These are phyloP conservation scores for Plantago ovata DNA, from an alignment of 257 asterid genomes.

Conservation along the genomic window DNA sequence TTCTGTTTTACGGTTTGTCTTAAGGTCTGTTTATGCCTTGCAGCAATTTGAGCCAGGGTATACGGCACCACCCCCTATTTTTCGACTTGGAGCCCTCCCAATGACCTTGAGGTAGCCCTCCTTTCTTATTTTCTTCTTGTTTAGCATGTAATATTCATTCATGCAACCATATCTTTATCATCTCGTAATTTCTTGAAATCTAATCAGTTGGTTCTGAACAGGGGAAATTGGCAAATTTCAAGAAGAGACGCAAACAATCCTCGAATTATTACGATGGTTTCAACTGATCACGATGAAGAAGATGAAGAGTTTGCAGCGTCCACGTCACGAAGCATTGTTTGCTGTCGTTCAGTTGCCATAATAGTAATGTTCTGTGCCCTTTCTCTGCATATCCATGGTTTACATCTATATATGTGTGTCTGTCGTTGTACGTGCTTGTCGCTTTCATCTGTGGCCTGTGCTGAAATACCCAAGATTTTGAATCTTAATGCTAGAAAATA, in stretches of 20 bases:
- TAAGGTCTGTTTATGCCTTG: conserved; percentile 18
- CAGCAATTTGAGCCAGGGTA: conserved; percentile 93
- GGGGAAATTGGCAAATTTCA: conserved; percentile 93
- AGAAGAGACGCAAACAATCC: conserved; percentile 70
- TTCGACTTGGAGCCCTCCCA: conserved; percentile 73
- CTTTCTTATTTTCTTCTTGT: background rate
- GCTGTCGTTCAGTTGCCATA: conserved; percentile 71
- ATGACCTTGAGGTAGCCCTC: conserved; percentile 68
- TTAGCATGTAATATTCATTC: conserved; percentile 1
- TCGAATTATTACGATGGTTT: conserved; percentile 71
- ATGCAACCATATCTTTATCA: conserved; percentile 7
- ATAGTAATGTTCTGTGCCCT: conserved; percentile 48
- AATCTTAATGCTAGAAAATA: too few relatives aligned
- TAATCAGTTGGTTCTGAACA: conserved; percentile 28
- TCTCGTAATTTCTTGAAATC: background rate
- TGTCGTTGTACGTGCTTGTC: too few relatives aligned
- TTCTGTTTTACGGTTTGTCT: background rate
- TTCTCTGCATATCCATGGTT: conserved; percentile 13
- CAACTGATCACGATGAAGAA: conserved; percentile 57
- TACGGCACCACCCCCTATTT: conserved; percentile 88
- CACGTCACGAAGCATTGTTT: conserved; percentile 65
- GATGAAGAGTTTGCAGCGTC: conserved; percentile 62
- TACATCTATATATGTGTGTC: background rate
- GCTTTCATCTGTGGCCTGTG: too few relatives aligned
- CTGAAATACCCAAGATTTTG: too few relatives aligned